These are phyloP conservation scores for Backusella luteola DNA, from an alignment of 192 early-diverging fungal genomes.

Conservation along the genomic window DNA sequence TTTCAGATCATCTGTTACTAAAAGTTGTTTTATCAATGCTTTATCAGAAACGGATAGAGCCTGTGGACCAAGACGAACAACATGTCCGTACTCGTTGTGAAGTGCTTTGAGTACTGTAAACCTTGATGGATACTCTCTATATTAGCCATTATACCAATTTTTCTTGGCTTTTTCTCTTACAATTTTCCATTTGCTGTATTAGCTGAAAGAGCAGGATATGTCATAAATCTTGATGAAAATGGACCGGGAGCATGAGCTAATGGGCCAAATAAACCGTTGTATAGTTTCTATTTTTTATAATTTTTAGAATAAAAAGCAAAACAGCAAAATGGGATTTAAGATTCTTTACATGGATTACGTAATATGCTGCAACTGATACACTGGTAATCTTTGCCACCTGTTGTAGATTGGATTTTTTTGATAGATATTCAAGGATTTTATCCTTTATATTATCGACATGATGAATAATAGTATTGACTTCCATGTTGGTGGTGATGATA, in stretches of 20 bases:
- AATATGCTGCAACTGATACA: not conserved
- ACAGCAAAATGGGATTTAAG: not conserved
- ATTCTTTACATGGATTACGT: not conserved
- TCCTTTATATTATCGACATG: not conserved
- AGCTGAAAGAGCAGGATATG: not conserved
- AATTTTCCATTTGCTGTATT: constrained; percentile 11
- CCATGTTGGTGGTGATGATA: not conserved
- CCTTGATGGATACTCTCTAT: not conserved
- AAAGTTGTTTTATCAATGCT: constrained; percentile 38
- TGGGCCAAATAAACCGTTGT: constrained; percentile 23
- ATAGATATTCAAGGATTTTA: not conserved
- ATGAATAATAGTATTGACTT: not conserved
- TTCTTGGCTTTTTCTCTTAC: not conserved
- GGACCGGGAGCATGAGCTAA: constrained; percentile 18
- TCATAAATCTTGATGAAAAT: constrained; percentile 17
- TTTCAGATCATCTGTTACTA: constrained; percentile 20
- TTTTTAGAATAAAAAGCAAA: not conserved
- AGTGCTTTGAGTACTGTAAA: constrained; percentile 3
- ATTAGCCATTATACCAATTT: not conserved
- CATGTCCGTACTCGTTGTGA: constrained; percentile 40
- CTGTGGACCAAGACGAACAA: constrained; percentile 36
- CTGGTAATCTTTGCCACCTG: not conserved
- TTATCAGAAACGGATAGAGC: constrained; percentile 40
- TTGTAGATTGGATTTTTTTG: not conserved
- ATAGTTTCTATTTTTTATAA: constrained; percentile 20